These are phyloP conservation scores for Rossbeevera mucosa DNA, from an alignment of 768 basidiomycete genomes.

Conservation along the genomic window DNA sequence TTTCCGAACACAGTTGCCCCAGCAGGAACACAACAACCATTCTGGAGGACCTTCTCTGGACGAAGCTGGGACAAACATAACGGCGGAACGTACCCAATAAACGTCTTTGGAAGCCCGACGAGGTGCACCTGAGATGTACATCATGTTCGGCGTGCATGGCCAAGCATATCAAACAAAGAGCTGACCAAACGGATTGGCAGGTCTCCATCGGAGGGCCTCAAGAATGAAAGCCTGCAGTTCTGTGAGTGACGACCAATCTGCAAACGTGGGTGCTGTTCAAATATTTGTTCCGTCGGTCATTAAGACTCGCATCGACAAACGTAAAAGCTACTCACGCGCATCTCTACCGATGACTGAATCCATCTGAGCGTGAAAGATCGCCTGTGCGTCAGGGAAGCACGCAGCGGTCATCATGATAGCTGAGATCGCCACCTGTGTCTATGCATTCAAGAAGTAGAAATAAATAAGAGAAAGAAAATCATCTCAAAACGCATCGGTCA, in stretches of 20 bases:
- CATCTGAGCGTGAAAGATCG: conserved; percentile 34
- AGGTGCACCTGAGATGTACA: conserved; percentile 14
- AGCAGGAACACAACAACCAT: conserved; percentile 32
- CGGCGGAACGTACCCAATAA: conserved; percentile 18
- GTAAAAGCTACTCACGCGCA: conserved; percentile 20
- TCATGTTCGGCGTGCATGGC: not conserved
- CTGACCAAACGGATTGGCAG: conserved; percentile 31
- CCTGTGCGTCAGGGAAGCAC: conserved; percentile 31
- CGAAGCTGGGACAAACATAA: no score
- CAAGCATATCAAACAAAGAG: no score
- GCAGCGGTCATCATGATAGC: conserved; percentile 37
- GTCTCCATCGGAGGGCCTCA: conserved; percentile 39
- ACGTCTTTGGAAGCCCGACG: conserved; percentile 26
- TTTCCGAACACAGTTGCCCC: conserved; percentile 33
- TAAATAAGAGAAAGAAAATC: not conserved
- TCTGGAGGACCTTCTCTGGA: conserved; percentile 18
- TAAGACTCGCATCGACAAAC: not conserved
- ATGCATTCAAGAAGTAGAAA: not conserved
- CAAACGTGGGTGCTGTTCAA: conserved; percentile 35
- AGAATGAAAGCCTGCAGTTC: conserved; percentile 37
- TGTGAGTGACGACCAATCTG: conserved; percentile 29
- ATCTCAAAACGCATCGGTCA: accelerated
- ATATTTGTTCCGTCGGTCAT: not conserved
- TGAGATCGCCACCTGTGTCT: conserved; percentile 27
- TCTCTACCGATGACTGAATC: conserved; percentile 35